Percentiles rank a stretch among this genome's conserved stretches.
Conservation (phyloP, 2,329 filamentous ascomycete genomes). For the Diaporthe capsici region DNA sequence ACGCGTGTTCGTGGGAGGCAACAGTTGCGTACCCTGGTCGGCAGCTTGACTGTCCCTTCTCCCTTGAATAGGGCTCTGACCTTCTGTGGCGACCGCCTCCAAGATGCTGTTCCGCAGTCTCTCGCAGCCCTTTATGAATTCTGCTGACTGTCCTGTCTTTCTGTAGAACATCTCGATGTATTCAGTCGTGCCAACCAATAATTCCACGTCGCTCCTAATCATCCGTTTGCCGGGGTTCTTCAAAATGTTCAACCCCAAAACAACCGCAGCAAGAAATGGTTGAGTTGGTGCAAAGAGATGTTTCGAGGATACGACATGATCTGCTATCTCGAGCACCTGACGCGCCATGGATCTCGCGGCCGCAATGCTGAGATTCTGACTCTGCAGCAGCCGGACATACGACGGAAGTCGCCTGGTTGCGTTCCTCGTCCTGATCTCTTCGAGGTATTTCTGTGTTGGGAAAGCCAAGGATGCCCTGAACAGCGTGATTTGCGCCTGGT, state of each 20-base stretch:
- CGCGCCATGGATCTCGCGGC: conserved; percentile 38
- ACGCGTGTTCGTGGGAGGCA: not conserved
- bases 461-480: conserved; percentile 15
- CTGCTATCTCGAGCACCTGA: conserved; percentile 42
- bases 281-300: conserved; percentile 7
- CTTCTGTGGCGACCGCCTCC: not conserved
- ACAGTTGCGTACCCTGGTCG: not conserved
- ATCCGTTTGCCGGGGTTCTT: conserved; percentile 12
- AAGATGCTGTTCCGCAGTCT: conserved; percentile 5
- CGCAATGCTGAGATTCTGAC: conserved; percentile 35
- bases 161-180: conserved; percentile 12
- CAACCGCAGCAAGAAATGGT: conserved; percentile 21
- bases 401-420: conserved; percentile 28
- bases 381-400: conserved; percentile 36
- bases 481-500: conserved; percentile 1
- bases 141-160: conserved; percentile 5
- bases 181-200: conserved; percentile 6
- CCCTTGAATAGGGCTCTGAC: not conserved
- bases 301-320: conserved; percentile 36
- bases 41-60: conserved; percentile 2
- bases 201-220: conserved; percentile 5
- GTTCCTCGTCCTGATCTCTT: conserved; percentile 5
- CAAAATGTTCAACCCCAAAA: conserved; percentile 1
- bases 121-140: conserved; percentile 3
- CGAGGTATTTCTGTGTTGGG: not conserved